These are phyloP conservation scores for Colletotrichum sublineola DNA, from an alignment of 2,329 filamentous ascomycete species.

Conservation along the genomic window DNA sequence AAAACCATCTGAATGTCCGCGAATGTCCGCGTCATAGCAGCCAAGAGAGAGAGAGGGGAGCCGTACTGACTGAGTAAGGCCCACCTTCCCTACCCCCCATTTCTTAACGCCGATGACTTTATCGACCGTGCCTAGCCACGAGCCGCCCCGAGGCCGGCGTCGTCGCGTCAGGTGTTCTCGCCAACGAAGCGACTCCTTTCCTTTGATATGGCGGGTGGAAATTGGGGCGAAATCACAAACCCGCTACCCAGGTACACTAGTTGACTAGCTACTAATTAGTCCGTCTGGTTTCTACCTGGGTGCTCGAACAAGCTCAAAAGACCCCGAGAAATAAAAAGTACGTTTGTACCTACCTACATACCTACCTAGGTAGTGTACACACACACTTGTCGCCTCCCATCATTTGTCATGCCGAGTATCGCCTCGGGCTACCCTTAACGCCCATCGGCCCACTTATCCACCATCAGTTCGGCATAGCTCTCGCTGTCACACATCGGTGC, in stretches of 20 bases:
- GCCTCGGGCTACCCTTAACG: conserved; percentile 1
- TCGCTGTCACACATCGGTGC: conserved; percentile 34
- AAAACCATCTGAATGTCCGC: conserved; percentile 24
- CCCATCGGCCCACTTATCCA: conserved; percentile 8
- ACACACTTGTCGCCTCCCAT: neutral
- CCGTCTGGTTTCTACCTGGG: neutral
- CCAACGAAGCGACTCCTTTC: neutral
- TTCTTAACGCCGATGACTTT: conserved; percentile 4
- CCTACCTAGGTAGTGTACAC: no score
- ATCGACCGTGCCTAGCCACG: neutral
- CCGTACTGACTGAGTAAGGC: neutral
- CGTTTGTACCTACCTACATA: no score
- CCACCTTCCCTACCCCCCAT: neutral
- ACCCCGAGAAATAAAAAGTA: neutral
- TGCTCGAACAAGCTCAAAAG: conserved; percentile 11
- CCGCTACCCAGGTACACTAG: neutral
- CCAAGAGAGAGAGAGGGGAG: neutral
- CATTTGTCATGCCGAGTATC: conserved; percentile 21
- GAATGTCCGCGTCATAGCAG: conserved; percentile 38
- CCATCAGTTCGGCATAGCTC: conserved; percentile 22
- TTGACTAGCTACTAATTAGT: neutral
- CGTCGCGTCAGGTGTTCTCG: neutral
- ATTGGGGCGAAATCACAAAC: neutral
- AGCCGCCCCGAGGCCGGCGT: neutral
- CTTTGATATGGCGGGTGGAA: neutral